phyloP scores from a whole-genome alignment of 257 asterid genomes.

The Mitragyna speciosa region DNA sequence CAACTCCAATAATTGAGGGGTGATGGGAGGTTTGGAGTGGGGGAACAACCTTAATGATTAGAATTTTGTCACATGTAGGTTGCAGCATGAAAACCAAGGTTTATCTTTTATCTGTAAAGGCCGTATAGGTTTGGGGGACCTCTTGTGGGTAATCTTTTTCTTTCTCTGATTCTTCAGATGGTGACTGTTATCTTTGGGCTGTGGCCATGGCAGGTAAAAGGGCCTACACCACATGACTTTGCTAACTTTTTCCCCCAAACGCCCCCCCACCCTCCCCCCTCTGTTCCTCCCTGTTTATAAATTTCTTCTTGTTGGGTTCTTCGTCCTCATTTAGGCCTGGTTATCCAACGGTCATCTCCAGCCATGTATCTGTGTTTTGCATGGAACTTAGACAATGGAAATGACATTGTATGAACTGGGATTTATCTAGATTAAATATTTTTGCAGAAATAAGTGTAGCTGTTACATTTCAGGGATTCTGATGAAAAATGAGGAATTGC shows the following conservation, averaged over 20 bases:
- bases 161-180: neutral
- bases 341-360: neutral
- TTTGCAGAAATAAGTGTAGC: neutral
- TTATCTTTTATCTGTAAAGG: neutral
- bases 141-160: neutral
- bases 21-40: neutral
- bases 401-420: neutral
- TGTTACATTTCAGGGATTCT: neutral
- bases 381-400: neutral
- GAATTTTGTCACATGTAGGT: conserved; percentile 21
- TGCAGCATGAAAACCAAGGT: conserved; percentile 9
- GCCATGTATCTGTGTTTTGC: neutral
- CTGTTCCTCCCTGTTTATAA: neutral
- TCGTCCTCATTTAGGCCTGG: neutral
- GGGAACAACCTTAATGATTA: conserved; percentile 6
- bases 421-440: no score
- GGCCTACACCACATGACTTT: neutral
- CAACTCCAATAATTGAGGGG: conserved; percentile 17
- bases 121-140: neutral
- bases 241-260: conserved; percentile 7
- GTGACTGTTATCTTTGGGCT: neutral
- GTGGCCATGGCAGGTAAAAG: neutral
- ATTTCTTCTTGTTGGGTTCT: neutral
- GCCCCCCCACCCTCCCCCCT: no score
- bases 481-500: no score